Base-by-base conservation (phyloP, 1,284 basidiomycete genomes). In the Bjerkandera adusta region DNA sequence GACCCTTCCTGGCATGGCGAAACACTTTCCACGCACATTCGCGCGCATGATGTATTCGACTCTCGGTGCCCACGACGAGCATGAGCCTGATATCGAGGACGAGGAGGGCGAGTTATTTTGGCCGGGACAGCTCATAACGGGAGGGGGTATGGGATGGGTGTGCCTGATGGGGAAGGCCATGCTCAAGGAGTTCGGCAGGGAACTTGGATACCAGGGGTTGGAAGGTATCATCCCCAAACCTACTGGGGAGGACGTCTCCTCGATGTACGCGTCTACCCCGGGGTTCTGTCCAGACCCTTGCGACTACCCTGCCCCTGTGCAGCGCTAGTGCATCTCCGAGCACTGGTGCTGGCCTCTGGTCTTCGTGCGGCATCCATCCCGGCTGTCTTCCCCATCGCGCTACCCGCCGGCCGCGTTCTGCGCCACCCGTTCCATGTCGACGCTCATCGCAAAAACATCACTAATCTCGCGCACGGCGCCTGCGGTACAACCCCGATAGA, bases 141-240 rank as follows among this genome's bases (percentile, higher is more conserved):
- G 84, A 40, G 82, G 86, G 61, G 85, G 86, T 40, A 69, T 89
- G 24, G 86, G 81, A 13, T 89, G 86, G 86, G 78, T 88, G 12
- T 88, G 85, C 62, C 68, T 83, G 33, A 80, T 89, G 76, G 86
- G 85, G 53, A 85, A 83, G 60, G 81, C 85, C 33, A 89, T 89
- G 86, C 77, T 89, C 58, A 80, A 75, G 55, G 86, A 89, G 60
- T 84, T 85, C 57, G 85, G 85, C 50, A 79, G 79, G 58, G 72
- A 77, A 25, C 81, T 81, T 62, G 84, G 82, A 12, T 89, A 89
- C 67, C 69, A 68, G 45, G 83, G 86, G 34, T 60, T 85, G 15
- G 74, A 79, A 18, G 85, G 85, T 13, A 76, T 81, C 15, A 76
- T 89, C 36, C 81, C 76, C n/a, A 85, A 84, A 58, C 77, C 81